A percentile compares a stretch with the other conserved stretches of the same genome.
These are phyloP conservation scores for Chaetomium strumarium DNA, from an alignment of 2,329 filamentous ascomycete species.

Conservation along the genomic window DNA sequence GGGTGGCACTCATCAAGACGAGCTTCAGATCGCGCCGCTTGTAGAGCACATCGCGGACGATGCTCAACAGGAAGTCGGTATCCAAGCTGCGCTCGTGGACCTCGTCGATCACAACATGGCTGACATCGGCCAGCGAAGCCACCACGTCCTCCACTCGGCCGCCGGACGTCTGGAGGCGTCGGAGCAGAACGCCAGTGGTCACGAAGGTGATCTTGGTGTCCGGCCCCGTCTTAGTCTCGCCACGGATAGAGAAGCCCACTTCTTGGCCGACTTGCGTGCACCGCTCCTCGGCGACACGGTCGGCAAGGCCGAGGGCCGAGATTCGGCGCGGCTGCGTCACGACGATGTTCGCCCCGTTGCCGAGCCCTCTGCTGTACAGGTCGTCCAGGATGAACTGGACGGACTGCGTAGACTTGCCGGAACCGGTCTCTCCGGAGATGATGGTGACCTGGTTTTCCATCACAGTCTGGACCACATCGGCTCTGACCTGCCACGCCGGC, in stretches of 20 bases:
- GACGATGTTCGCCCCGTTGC: constrained; percentile 77
- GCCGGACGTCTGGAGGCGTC: constrained; percentile 85
- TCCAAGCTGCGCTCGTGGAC: constrained; percentile 94
- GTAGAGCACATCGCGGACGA: constrained; percentile 75
- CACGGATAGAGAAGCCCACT: constrained; percentile 85
- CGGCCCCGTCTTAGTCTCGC: constrained; percentile 70
- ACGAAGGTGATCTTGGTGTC: constrained; percentile 90
- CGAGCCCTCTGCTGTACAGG: constrained; percentile 69
- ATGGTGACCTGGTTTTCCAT: constrained; percentile 81
- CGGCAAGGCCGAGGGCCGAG: constrained; percentile 86
- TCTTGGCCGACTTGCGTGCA: constrained; percentile 77
- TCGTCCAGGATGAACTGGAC: constrained; percentile 95
- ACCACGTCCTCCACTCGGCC: constrained; percentile 74
- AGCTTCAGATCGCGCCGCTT: constrained; percentile 75
- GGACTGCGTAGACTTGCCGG: constrained; percentile 93
- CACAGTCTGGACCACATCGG: constrained; percentile 71
- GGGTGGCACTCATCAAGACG: constrained; percentile 91
- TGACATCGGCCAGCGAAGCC: constrained; percentile 79
- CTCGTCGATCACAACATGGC: constrained; percentile 92
- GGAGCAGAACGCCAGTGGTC: constrained; percentile 86
- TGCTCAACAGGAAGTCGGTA: constrained; percentile 85
- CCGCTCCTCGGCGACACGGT: constrained; percentile 89
- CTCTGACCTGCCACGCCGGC: constrained; percentile 81
- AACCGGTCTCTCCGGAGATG: constrained; percentile 94
- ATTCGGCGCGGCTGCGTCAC: constrained; percentile 95